These are phyloP conservation scores for Nakazawaea peltata DNA, from an alignment of 805 yeast species.

Conservation along the genomic window DNA sequence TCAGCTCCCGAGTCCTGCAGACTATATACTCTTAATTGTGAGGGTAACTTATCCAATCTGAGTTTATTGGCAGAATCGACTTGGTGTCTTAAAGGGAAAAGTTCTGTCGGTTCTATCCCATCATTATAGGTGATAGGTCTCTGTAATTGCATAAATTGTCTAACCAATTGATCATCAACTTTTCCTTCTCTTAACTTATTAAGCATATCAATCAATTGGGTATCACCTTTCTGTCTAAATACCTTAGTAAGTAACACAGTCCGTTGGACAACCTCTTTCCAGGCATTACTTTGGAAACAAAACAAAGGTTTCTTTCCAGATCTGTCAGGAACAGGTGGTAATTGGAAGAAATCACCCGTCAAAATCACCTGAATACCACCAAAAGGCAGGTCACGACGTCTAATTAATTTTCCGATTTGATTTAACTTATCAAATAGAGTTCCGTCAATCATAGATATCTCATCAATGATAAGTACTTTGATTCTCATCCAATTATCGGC, in stretches of 20 bases:
- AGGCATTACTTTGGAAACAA: constrained; percentile 68
- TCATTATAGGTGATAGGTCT: constrained; percentile 54
- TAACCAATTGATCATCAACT: constrained; percentile 39
- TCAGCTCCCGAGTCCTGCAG: constrained; percentile 34
- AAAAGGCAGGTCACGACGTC: constrained; percentile 53
- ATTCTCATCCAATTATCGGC: constrained; percentile 56
- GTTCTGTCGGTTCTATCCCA: constrained; percentile 82
- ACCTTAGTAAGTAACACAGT: constrained; percentile 72
- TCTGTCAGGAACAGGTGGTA: constrained; percentile 75
- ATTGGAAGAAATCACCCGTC: constrained; percentile 94
- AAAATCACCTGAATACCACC: constrained; percentile 90
- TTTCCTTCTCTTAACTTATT: constrained; percentile 75
- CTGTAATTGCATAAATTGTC: constrained; percentile 42
- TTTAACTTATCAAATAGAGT: constrained; percentile 68
- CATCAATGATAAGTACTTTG: constrained; percentile 78
- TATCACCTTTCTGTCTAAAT: constrained; percentile 83
- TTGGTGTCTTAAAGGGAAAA: constrained; percentile 79
- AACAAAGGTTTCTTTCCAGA: constrained; percentile 33
- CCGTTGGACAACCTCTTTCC: constrained; percentile 56
- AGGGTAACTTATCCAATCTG: constrained; percentile 41
- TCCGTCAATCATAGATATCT: constrained; percentile 91
- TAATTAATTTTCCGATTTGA: constrained; percentile 49
- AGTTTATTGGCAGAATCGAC: constrained; percentile 68
- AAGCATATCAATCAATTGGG: constrained; percentile 65
- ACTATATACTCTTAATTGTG: constrained; percentile 33